Evolutionary conservation across 345 rosid genomes (phyloP), one percentile per base, ranked within the genome.

Genomic region (Dipteronia sinensis): DNA sequence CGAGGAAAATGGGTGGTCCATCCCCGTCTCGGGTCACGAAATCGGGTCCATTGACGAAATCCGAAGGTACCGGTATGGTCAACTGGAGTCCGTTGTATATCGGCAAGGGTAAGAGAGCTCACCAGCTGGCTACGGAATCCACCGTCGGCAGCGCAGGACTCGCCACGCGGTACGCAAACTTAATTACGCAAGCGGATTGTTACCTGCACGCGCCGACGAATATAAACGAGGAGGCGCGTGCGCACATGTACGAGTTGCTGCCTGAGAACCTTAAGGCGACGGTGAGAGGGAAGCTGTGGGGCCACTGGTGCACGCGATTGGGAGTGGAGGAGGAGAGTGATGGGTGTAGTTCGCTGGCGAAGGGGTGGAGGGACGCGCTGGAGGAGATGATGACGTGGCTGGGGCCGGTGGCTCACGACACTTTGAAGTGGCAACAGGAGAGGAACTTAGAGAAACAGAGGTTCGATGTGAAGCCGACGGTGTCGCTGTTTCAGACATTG

Each of bases 81-180:
- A 40, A 61, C 29, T 70, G 62, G 7, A 40, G 75, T 23, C 56
- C 67, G 3, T 23, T 63, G 23, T 29, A 75, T 31, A 12, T 47
- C 23, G 68, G 71, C 12, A 55, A 61, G 10, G 19, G 29, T 31
- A 69, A 49, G 55, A 59, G 16, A 19, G 63, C 47, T 34, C 44
- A 75, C 62, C 79, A 69, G 27, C 73, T 79, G 23, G 75, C 86
- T 7, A 65, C 85, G 2, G 69, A 59, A 6, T 69, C 80, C 51
- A 86, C 87, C 3, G 88, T 82, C 1, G 93, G 93, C 0, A 81
- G 83, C 23, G 83, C 91, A 6, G 90, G 93, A 63, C 90, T 89
- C 10, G 79, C 86, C 10, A 1, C 73, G 27, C 78, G 86, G 34
- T 88, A 86, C 70, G 93, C 93, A 1, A 85, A 86, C 49, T 53